Evolutionary conservation across 2,329 filamentous ascomycete genomes (phyloP).

Genomic region (Reticulascus tulasneorum): DNA sequence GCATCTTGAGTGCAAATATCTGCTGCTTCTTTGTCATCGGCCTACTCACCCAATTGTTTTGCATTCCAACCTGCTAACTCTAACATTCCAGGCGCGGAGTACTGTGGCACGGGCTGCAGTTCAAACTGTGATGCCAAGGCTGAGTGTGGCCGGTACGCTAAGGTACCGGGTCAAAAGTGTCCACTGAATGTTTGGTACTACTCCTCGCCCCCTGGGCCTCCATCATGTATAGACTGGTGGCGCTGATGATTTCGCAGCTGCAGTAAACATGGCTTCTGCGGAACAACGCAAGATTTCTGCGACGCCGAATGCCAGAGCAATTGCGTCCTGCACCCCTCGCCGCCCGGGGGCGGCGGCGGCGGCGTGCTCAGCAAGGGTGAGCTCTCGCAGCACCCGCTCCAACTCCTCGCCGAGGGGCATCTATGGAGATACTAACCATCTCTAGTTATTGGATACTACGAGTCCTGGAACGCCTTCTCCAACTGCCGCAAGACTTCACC

Average conservation of each 20-base stretch:
- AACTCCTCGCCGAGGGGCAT: no score
- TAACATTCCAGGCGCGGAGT: no score
- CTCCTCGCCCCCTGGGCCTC: no score
- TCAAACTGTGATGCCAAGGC: constrained; percentile 1
- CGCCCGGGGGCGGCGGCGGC: not conserved
- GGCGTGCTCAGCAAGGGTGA: not conserved
- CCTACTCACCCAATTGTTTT: no score
- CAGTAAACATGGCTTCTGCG: constrained; percentile 19
- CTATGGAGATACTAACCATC: no score
- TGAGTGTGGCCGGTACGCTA: not conserved
- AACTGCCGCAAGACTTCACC: not conserved
- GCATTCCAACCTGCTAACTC: no score
- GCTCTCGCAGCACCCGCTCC: no score
- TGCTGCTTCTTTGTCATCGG: no score
- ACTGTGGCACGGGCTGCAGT: not conserved
- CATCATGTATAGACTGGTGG: no score
- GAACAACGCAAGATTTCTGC: constrained; percentile 6
- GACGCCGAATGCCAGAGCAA: constrained; percentile 3
- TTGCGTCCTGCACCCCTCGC: not conserved
- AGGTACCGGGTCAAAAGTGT: not conserved
- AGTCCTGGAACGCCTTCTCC: not conserved
- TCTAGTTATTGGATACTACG: constrained; percentile 10
- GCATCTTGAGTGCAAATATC: no score
- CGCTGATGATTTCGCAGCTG: no score
- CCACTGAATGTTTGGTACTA: not conserved